Evolutionary conservation across 116 monocot genomes (phyloP).

Genomic region (Phalaenopsis hybrid): DNA sequence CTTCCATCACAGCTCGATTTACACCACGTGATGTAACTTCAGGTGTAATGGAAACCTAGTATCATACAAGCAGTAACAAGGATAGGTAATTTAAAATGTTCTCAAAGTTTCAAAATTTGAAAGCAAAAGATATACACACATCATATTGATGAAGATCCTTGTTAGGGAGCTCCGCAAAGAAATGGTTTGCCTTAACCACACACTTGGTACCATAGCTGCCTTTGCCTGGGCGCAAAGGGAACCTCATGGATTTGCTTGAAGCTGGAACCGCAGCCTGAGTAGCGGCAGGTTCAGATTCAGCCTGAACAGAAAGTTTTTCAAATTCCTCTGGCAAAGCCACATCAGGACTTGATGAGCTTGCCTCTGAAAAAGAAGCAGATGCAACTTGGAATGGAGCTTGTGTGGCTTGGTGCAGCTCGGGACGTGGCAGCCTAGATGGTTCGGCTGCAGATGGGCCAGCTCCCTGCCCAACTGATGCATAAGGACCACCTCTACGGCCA

Average conservation of each 20-base stretch:
- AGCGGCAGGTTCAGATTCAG: constrained; percentile 21
- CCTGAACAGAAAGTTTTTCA: constrained; percentile 32
- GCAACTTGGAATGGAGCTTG: constrained; percentile 19
- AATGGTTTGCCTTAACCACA: constrained; percentile 61
- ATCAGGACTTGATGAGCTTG: constrained; percentile 22
- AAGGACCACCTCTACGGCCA: constrained; percentile 23
- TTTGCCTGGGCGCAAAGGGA: constrained; percentile 62
- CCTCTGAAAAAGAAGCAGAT: constrained; percentile 14
- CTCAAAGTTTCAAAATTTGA: not conserved
- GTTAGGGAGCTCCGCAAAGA: constrained; percentile 50
- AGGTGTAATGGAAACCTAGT: constrained; percentile 55
- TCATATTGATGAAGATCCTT: constrained; percentile 65
- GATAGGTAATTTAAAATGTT: not conserved
- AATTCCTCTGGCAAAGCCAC: constrained; percentile 20
- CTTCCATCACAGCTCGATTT: constrained; percentile 51
- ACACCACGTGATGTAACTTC: constrained; percentile 49
- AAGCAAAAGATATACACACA: constrained; percentile 24
- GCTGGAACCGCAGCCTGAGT: constrained; percentile 14
- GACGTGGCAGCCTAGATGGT: constrained; percentile 44
- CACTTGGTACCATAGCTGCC: constrained; percentile 46
- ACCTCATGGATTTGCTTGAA: constrained; percentile 54
- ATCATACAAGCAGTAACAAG: not conserved
- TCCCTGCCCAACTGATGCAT: constrained; percentile 24
- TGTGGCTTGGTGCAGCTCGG: constrained; percentile 97
- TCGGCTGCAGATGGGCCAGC: constrained; percentile 21